A percentile compares a stretch with the other conserved stretches of the same genome.
phyloP scores from a whole-genome alignment of 1,284 basidiomycete species.

The Puccinia horiana region DNA sequence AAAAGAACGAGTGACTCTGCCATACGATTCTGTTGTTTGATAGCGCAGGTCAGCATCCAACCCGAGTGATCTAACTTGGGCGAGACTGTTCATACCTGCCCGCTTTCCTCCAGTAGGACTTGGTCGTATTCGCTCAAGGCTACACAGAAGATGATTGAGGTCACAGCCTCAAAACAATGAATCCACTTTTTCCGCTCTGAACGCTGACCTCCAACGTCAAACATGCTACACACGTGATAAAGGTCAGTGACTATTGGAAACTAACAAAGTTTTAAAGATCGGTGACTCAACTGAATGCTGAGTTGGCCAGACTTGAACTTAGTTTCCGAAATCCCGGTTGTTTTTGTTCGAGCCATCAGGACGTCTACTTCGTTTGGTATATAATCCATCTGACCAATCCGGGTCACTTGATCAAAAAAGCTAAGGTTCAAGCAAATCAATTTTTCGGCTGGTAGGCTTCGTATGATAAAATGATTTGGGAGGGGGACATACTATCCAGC shows the following conservation, averaged over 20 bases:
- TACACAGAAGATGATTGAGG: conserved; percentile 65
- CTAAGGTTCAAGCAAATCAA: conserved; percentile 60
- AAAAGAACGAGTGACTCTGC: conserved; percentile 88
- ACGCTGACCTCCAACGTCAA: conserved; percentile 87
- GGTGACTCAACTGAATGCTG: conserved; percentile 60
- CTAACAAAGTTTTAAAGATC: neutral
- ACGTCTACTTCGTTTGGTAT: conserved; percentile 86
- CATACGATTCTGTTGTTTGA: conserved; percentile 81
- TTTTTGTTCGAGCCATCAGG: conserved; percentile 83
- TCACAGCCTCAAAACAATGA: conserved; percentile 63
- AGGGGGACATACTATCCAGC: conserved; percentile 75
- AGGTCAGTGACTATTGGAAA: neutral
- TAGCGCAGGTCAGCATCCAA: conserved; percentile 57
- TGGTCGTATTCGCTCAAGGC: conserved; percentile 58
- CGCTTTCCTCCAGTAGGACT: conserved; percentile 55
- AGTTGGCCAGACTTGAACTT: conserved; percentile 61
- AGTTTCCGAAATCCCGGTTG: conserved; percentile 89
- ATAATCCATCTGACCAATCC: conserved; percentile 78
- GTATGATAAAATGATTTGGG: neutral
- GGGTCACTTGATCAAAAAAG: conserved; percentile 81
- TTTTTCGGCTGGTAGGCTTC: conserved; percentile 32
- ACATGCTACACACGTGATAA: conserved; percentile 64
- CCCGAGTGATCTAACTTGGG: neutral
- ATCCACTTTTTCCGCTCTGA: conserved; percentile 75
- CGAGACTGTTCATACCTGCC: conserved; percentile 51